phyloP scores from a whole-genome alignment of 2,329 filamentous ascomycete genomes.

The Curvularia eragrostidis region DNA sequence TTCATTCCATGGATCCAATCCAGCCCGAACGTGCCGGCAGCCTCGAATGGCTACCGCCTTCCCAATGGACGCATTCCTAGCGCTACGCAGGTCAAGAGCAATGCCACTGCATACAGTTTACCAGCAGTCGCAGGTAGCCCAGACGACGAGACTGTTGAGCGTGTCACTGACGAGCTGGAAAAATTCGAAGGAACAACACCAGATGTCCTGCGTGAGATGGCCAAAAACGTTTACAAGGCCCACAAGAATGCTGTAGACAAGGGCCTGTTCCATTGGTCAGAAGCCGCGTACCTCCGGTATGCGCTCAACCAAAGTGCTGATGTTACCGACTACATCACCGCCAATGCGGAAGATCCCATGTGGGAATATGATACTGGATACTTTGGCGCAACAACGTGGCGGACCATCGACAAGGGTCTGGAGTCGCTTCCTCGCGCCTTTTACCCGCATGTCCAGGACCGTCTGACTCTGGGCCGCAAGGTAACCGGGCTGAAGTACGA shows the following conservation, averaged over 20 bases:
- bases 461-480: conserved; percentile 63
- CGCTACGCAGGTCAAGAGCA: conserved; percentile 37
- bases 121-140: conserved; percentile 23
- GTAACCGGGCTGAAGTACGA: conserved; percentile 65
- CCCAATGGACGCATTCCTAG: conserved; percentile 46
- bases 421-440: conserved; percentile 68
- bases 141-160: conserved; percentile 28
- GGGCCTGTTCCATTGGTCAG: conserved; percentile 69
- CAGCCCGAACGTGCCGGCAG: conserved; percentile 60
- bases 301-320: conserved; percentile 64
- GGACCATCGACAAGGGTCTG: conserved; percentile 69
- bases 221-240: conserved; percentile 58
- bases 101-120: conserved; percentile 30
- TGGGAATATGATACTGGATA: conserved; percentile 61
- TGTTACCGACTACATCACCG: conserved; percentile 54
- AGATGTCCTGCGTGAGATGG: conserved; percentile 50
- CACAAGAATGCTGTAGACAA: conserved; percentile 62
- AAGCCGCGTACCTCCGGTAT: conserved; percentile 68
- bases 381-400: conserved; percentile 65
- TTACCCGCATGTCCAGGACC: conserved; percentile 64
- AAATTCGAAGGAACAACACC: conserved; percentile 30
- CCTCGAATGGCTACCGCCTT: conserved; percentile 44
- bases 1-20: conserved; percentile 69
- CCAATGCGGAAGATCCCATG: conserved; percentile 55
- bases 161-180: conserved; percentile 29